Base-by-base conservation (phyloP, 2,329 filamentous ascomycete genomes). In the Aureobasidium melanogenum region DNA sequence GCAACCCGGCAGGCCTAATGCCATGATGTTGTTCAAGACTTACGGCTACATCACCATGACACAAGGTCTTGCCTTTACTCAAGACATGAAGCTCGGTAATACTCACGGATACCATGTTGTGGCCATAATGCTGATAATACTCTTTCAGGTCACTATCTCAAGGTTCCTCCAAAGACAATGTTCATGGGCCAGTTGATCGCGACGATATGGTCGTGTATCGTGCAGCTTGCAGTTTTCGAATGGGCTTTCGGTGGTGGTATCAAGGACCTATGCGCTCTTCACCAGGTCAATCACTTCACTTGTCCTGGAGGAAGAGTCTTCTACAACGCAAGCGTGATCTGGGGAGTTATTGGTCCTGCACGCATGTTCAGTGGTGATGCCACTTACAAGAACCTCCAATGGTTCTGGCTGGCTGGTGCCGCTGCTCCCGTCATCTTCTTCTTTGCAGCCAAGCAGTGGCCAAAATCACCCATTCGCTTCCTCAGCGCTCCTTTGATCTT, bases 231-330 rank as follows among this genome's bases (percentile, higher is more conserved):
- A 43, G 88, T 95, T 2, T 80, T 95, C 26, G 94, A 94, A 74
- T 57, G 54, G 54, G 38, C 54, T 8, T 38, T 62, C 8, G 34
- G 58, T 30, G 74, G 86, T 85, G 87, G 87, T 63, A 80, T 84
- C 63, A 84, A 83, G 0, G 85, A 84, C 2, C 85, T 95, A 56
- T 96, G 91, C 75, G 93, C 88, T 0, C 77, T 87, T 0, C 75
- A 87, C 51, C 90, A 90, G n/a, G 82, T 92, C 71, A 93, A 92
- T 68, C 89, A 90, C 14, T 95, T 95, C 75, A 92, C 88, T n/a
- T 96, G 91, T 67, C 91, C 91, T n/a, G 88, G 94, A 61, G 91
- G 90, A 0, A 83, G 89, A 17, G 91, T 95, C 1, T 90, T 95
- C 73, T 96, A 95, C 79, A 94, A 94, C 73, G 90, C 90, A 58